Base-by-base conservation (phyloP, 768 basidiomycete genomes). In the Hericium coralloides region DNA sequence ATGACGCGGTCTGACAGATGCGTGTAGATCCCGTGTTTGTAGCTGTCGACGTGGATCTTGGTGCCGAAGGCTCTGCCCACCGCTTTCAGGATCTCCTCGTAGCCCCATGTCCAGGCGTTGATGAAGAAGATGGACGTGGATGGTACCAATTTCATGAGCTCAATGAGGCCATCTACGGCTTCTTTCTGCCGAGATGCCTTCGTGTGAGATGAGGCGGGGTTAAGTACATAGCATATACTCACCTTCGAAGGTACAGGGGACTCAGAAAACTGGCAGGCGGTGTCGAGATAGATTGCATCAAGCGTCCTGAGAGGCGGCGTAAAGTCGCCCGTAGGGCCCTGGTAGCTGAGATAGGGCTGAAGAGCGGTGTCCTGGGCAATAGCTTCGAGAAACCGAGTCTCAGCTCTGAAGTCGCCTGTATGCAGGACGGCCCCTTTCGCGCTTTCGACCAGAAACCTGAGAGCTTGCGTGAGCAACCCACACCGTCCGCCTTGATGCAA, bases 61-160 rank as follows among this genome's bases (percentile, higher is more conserved):
- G 15, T 12, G 0, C 15, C 15, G 64, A 95, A 98, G 0, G 76
- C 73, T 2, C 75, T 71, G 2, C 87, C 79, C 8, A 98, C 72
- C 0, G 78, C 89, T 64, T 92, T 90, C 26, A 97, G 73, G 14
- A 95, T 73, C 56, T 94, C 91, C 69, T 99, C 95, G 67, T 97
- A 98, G 0, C 95, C 95, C 86, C 89, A 95, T 0, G 95, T 95
- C 95, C 95, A 99, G 0, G 81, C 67, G 65, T 97, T 95, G 57
- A 99, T 76, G 72, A 89, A 98, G 72, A 98, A 97, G 55, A 82
- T 75, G 0, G 85, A 85, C 4, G 77, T 72, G 0, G 73, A 59
- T 0, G 92, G 87, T 56, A 86, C 88, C 3, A 83, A 65, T 10
- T 75, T 72, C 69, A 98, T 86, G 1, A 97, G 75, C 17, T 81